Base-by-base conservation (phyloP, 257 asterid species). In the Cordia subcordata region DNA sequence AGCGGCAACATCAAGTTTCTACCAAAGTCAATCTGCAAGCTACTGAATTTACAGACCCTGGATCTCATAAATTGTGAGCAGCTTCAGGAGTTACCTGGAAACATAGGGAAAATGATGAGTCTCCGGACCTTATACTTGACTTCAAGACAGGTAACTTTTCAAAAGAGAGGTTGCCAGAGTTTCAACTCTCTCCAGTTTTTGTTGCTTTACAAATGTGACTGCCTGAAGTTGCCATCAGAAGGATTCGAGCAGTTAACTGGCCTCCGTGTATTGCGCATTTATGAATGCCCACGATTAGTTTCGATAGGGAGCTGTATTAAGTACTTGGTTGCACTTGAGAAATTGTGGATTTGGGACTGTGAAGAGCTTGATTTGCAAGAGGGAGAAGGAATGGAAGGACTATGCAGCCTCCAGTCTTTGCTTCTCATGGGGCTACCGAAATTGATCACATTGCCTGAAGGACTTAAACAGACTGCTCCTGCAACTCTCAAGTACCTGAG, bases 321-420 rank as follows among this genome's bases (percentile, higher is more conserved):
- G 51, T 19, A 68, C 64, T 66, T 81, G 12, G 50, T 75, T 50
- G 40, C 77, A 17, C 88, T 82, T 38, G 79, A 79, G 73, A 78
- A 82, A 56, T 35, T 78, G 72, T 78, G 87, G 82, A 73, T 81
- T 54, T 81, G 87, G 84, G 77, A 81, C 78, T 81, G 84, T 35
- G 71, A 75, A 59, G 78, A 78, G 61, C 75, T 81, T 44, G 69
- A 75, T 67, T 57, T 73, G 35, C 47, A 10, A 40, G 49, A 5
- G 67, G 66, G 0, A 40, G 76, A 67, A 5, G 80, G 81, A 52
- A 37, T 81, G 55, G 57, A 57, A 21, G 78, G 84, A 40, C 74
- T 75, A 32, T 49, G 49, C 35, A 55, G 77, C 57, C 75, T 81
- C 57, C 70, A 61, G 39, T 78, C 87, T 3, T 66, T 81, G 74